Conservation (phyloP, 2,329 filamentous ascomycete species). For the Geosmithia flava region DNA sequence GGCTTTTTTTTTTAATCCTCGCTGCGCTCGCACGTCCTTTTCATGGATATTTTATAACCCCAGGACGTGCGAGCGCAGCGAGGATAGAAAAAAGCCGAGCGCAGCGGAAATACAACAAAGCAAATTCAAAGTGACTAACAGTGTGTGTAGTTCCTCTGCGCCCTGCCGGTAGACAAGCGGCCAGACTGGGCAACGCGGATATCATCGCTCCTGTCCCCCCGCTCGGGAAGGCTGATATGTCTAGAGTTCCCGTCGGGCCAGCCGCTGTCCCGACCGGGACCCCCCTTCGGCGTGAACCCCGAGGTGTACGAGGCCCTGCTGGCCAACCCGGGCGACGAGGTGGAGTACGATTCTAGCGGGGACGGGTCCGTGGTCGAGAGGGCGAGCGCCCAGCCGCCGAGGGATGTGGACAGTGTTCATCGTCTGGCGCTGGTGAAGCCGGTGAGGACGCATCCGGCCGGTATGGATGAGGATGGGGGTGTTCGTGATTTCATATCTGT, state of each 20-base stretch:
- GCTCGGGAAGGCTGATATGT: constrained; percentile 41
- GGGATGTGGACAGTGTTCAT: constrained; percentile 18
- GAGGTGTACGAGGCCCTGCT: constrained; percentile 63
- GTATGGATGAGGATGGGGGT: constrained; percentile 29
- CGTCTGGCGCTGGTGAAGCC: constrained; percentile 38
- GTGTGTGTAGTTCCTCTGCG: constrained; percentile 47
- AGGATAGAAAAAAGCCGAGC: too few relatives aligned
- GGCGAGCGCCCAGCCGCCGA: constrained; percentile 23
- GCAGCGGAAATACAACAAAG: too few relatives aligned
- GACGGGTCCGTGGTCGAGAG: constrained; percentile 28
- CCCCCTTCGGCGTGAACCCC: constrained; percentile 59
- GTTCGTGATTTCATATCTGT: constrained; percentile 41
- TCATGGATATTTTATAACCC: too few relatives aligned
- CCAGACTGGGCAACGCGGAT: constrained; percentile 41
- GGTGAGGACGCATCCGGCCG: constrained; percentile 32
- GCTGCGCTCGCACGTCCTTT: too few relatives aligned
- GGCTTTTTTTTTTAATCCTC: too few relatives aligned
- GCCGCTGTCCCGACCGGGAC: constrained; percentile 49
- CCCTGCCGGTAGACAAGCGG: constrained; percentile 40
- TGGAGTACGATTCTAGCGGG: constrained; percentile 41
- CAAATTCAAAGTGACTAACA: background rate
- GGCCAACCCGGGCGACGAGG: constrained; percentile 52
- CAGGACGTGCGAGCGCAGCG: too few relatives aligned
- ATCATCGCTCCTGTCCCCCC: constrained; percentile 31
- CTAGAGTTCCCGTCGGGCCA: constrained; percentile 73